Base-by-base conservation (phyloP, 768 basidiomycete species). In the Mycena olivaceomarginata region DNA sequence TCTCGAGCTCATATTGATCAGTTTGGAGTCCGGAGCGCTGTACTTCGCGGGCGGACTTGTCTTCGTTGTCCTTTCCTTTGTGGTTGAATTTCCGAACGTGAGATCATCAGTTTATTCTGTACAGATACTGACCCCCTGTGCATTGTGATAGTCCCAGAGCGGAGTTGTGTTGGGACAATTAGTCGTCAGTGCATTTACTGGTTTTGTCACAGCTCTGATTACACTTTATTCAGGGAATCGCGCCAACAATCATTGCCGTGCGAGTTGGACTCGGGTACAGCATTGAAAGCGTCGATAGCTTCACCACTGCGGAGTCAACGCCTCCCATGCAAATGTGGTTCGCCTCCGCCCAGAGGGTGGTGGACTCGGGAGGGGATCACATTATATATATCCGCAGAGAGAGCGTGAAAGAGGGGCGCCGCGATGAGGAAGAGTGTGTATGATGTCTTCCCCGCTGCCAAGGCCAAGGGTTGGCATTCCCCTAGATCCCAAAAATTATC, bases 191-290 rank as follows among this genome's bases (percentile, higher is more conserved):
- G 25, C 25, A 10, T 31, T 37, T 5, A 37, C 25, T 31, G 25
- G 57, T 59, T 59, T 13, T 59, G 25, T 59, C n/a, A n/a, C n/a
- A n/a, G n/a, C n/a, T n/a, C n/a, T 59, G 3, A 59, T 59, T 8
- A 18, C 12, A 10, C 57, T 59, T 6, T 59, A 15, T 59, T 59
- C 57, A 59, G 57, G 57, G 57, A 37, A 59, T 59, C 57, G 57
- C 57, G 25, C 57, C 53, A 56, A 56, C 53, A 56, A 56, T 56
- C 53, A 56, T 56, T 56, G 53, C 53, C 53, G 53, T 56, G 57
- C 57, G 57, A 59, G 57, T 59, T 59, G 57, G 57, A 13, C 57
- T 59, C 25, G 57, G 57, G 57, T 37, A 31, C 57, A 59, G 57
- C 25, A 15, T 59, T 31, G 57, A 59, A 59, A 59, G 25, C 25